phyloP scores from a whole-genome alignment of 257 asterid genomes.

The Solanum tarapatanum region DNA sequence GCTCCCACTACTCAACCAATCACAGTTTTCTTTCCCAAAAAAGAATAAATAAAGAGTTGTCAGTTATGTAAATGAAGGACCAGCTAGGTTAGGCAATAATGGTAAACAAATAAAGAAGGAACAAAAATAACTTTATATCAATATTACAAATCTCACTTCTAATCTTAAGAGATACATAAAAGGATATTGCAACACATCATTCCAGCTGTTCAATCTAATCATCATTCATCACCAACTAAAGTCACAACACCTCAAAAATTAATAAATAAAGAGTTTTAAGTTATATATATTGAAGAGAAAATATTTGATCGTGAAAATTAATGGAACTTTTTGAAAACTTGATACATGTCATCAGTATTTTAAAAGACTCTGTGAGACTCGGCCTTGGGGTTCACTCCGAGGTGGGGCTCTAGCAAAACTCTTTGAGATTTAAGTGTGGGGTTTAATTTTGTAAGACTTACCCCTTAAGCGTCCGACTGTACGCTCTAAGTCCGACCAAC shows the following conservation, averaged over 20 bases:
- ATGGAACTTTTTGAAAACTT: background rate
- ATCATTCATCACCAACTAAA: background rate
- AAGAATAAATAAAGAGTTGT: background rate
- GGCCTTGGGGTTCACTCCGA: too few species aligned
- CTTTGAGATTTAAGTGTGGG: too few species aligned
- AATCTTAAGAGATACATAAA: background rate
- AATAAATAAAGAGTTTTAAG: background rate
- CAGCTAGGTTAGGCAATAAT: background rate
- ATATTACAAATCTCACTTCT: background rate
- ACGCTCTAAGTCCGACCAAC: too few species aligned
- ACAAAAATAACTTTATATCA: background rate
- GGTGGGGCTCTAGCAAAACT: too few species aligned
- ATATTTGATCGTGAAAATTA: background rate
- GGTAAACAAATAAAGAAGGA: background rate
- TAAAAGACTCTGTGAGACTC: too few species aligned
- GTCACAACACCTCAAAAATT: background rate
- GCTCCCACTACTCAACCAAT: background rate
- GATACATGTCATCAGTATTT: background rate
- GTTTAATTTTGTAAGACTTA: too few species aligned
- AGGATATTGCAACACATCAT: background rate
- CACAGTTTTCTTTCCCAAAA: background rate
- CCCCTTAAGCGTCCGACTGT: too few species aligned
- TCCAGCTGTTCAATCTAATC: background rate
- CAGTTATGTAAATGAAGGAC: background rate
- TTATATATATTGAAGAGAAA: too few species aligned